A percentile compares a stretch with the other conserved stretches of the same genome.
phyloP scores from a whole-genome alignment of 768 basidiomycete genomes.

The Royoungia palumana region DNA sequence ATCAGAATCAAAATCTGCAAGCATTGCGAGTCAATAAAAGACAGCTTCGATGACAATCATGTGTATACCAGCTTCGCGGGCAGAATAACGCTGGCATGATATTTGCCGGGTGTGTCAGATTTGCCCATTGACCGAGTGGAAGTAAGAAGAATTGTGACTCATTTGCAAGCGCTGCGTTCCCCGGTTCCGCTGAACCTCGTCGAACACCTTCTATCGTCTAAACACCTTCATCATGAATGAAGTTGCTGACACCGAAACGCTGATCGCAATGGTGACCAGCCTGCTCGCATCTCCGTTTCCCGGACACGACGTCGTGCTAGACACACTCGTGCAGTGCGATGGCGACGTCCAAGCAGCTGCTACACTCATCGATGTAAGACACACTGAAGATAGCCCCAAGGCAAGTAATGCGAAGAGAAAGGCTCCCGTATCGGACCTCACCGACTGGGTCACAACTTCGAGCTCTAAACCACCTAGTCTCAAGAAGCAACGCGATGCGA shows the following conservation, averaged over 20 bases:
- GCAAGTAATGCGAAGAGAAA: conserved; percentile 41
- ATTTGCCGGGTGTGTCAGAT: not conserved
- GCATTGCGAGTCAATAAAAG: not conserved
- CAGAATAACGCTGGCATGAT: not conserved
- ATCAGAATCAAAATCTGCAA: conserved; percentile 13
- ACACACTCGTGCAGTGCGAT: conserved; percentile 52
- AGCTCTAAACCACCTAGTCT: conserved; percentile 16
- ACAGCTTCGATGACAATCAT: not conserved
- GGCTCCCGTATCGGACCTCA: conserved; percentile 44
- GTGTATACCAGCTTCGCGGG: conserved; percentile 13
- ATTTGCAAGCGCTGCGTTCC: too few relatives aligned
- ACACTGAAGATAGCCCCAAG: conserved; percentile 14
- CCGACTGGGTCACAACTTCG: conserved; percentile 49
- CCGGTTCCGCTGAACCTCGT: too few relatives aligned
- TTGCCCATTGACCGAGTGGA: conserved; percentile 6
- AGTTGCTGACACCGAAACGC: conserved; percentile 61
- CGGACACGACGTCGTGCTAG: conserved; percentile 46
- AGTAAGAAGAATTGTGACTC: too few relatives aligned
- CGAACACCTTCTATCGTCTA: not conserved
- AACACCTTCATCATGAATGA: conserved; percentile 14
- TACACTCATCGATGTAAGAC: conserved; percentile 32
- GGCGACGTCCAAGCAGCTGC: conserved; percentile 59
- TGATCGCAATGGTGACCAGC: conserved; percentile 66
- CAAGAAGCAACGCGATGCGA: conserved; percentile 13
- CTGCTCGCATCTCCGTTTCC: conserved; percentile 39